phyloP scores from a whole-genome alignment of 257 asterid genomes.

The Primulina huaijiensis region DNA sequence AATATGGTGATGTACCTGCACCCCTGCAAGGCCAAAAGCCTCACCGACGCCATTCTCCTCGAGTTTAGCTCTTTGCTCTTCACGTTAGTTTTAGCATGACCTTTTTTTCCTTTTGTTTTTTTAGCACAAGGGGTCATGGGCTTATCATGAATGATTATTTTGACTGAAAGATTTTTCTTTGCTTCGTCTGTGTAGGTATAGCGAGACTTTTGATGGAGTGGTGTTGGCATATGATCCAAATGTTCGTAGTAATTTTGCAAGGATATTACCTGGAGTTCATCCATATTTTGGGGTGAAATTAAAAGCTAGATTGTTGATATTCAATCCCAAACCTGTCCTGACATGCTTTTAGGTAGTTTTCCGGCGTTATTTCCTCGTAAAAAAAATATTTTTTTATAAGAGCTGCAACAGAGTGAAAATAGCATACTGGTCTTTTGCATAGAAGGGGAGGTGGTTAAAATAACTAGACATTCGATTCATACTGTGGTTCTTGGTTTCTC shows the following conservation, averaged over 20 bases:
- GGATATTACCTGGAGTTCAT: conserved; percentile 60
- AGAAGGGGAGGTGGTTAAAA: conserved; percentile 80
- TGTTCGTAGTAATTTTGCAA: conserved; percentile 41
- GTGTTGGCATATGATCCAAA: conserved; percentile 72
- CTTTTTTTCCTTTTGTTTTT: neutral
- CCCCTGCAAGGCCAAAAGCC: conserved; percentile 57
- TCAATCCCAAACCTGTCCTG: conserved; percentile 66
- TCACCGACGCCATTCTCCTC: conserved; percentile 48
- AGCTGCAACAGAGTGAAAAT: neutral
- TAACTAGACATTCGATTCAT: conserved; percentile 57
- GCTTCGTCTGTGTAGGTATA: conserved; percentile 44
- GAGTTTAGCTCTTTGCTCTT: conserved; percentile 71
- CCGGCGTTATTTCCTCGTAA: neutral
- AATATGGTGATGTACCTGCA: conserved; percentile 51
- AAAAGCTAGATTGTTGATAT: conserved; percentile 54
- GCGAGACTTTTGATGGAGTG: conserved; percentile 72
- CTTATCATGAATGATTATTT: neutral
- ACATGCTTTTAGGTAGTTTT: conserved; percentile 58
- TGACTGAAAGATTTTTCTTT: neutral
- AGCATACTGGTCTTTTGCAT: conserved; percentile 19
- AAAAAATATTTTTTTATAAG: neutral
- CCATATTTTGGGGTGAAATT: conserved; percentile 64
- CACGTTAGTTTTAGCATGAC: conserved; percentile 38
- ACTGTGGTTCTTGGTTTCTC: conserved; percentile 77
- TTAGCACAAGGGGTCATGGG: neutral